These are phyloP conservation scores for Tuber aestivum DNA, from an alignment of 495 filamentous ascomycete species.

Conservation along the genomic window DNA sequence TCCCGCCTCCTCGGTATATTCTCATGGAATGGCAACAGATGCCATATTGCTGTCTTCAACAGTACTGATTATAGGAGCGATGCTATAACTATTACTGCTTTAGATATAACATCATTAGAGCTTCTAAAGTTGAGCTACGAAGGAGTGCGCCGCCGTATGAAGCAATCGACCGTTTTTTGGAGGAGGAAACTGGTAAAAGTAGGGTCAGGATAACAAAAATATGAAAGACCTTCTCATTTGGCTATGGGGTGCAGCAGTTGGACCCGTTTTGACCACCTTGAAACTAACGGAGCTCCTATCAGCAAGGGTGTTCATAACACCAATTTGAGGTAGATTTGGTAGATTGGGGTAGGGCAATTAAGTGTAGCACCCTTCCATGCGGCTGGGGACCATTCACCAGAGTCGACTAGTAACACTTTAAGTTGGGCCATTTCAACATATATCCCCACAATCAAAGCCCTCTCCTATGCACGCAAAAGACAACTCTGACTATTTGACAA, in stretches of 20 bases:
- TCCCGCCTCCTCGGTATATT: slow-evolving; percentile 4
- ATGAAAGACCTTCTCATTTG: slow-evolving; percentile 14
- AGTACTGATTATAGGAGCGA: slow-evolving; percentile 12
- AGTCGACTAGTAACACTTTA: neutral
- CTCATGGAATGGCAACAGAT: slow-evolving; percentile 15
- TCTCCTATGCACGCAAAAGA: slow-evolving; percentile 5
- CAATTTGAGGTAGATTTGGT: no score
- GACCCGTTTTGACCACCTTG: no score
- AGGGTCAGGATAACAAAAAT: slow-evolving; percentile 9
- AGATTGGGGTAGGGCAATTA: no score
- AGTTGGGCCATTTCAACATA: slow-evolving; percentile 13
- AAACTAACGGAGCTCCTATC: no score
- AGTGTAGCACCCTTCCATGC: no score
- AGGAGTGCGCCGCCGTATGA: slow-evolving; percentile 11
- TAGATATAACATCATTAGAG: no score
- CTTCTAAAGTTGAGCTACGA: slow-evolving; percentile 8
- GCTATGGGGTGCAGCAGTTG: slow-evolving; percentile 24
- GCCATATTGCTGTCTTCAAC: slow-evolving; percentile 21
- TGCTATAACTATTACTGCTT: slow-evolving; percentile 23
- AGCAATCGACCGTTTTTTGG: neutral
- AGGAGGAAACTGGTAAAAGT: neutral
- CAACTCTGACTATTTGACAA: neutral
- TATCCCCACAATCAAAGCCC: slow-evolving; percentile 10
- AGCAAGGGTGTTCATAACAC: no score
- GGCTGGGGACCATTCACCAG: slow-evolving; percentile 13